Evolutionary conservation across 1,139 yeast genomes (phyloP).

Genomic region (Debaryomyces coudertii): DNA sequence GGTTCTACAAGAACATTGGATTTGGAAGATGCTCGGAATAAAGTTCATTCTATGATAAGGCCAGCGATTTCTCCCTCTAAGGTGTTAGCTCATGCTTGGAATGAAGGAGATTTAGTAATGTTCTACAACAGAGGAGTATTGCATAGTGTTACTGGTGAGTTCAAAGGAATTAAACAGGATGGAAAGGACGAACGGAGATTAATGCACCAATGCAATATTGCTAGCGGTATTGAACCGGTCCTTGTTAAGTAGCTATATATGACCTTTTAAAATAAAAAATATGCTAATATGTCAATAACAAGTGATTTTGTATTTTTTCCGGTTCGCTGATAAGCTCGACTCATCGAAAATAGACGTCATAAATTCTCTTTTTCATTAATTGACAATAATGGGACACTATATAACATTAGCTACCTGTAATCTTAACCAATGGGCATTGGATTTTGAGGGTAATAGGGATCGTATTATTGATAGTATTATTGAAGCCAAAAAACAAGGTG

Average conservation of each 20-base stretch:
- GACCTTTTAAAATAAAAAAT: neutral
- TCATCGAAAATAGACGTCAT: neutral
- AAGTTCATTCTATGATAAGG: slow-evolving; percentile 72
- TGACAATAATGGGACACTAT: slow-evolving; percentile 51
- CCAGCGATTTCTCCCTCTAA: slow-evolving; percentile 79
- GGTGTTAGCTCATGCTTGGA: slow-evolving; percentile 82
- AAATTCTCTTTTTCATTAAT: neutral
- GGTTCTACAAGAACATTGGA: slow-evolving; percentile 53
- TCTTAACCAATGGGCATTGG: slow-evolving; percentile 98
- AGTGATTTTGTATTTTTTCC: neutral
- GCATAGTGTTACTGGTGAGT: slow-evolving; percentile 90
- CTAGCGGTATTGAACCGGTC: slow-evolving; percentile 72
- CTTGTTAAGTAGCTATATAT: slow-evolving; percentile 16
- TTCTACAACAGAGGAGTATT: slow-evolving; percentile 87
- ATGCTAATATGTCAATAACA: neutral
- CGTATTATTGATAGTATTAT: slow-evolving; percentile 80
- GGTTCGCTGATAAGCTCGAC: slow-evolving; percentile 4
- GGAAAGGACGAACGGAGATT: slow-evolving; percentile 74
- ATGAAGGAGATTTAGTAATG: slow-evolving; percentile 78
- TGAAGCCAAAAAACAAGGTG: slow-evolving; percentile 74
- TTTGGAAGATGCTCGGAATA: slow-evolving; percentile 71
- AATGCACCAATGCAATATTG: slow-evolving; percentile 93
- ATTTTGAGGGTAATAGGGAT: slow-evolving; percentile 95
- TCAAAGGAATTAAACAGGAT: slow-evolving; percentile 46
- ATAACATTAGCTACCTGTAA: slow-evolving; percentile 66